Evolutionary conservation across 2,329 filamentous ascomycete genomes (phyloP).

Genomic region (Orbilia blumenaviensis): DNA sequence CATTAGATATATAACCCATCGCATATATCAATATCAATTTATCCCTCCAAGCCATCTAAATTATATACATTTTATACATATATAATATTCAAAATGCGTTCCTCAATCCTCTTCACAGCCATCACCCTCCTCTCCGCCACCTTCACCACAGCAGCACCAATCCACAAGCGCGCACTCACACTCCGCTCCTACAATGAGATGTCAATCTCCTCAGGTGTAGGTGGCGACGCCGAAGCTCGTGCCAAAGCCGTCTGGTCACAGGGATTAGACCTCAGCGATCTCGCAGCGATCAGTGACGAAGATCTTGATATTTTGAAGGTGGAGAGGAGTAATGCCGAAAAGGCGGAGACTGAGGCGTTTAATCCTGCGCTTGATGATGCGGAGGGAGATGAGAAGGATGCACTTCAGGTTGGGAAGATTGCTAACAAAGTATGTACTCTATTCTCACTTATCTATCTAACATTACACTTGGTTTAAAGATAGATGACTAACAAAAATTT

Average conservation of each 20-base stretch:
- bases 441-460: background rate
- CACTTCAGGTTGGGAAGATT: constrained; percentile 62
- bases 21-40: background rate
- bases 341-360: constrained; percentile 67
- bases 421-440: constrained; percentile 41
- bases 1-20: background rate
- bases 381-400: constrained; percentile 63
- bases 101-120: constrained; percentile 25
- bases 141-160: constrained; percentile 26
- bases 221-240: constrained; percentile 64
- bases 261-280: constrained; percentile 62
- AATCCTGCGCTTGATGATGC: constrained; percentile 67
- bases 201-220: constrained; percentile 64
- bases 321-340: constrained; percentile 67
- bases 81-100: constrained; percentile 41
- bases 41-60: too few species aligned
- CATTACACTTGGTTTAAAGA: background rate
- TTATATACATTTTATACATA: background rate
- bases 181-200: constrained; percentile 62
- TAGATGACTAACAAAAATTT: background rate
- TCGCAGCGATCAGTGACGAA: constrained; percentile 62
- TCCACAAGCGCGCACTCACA: constrained; percentile 52
- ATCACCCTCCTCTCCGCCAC: constrained; percentile 49
- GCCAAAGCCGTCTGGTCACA: constrained; percentile 62
- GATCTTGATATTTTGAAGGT: constrained; percentile 66